Evolutionary conservation across 2,329 filamentous ascomycete species (phyloP), one percentile per base, ranked within the genome.

Genomic region (Colletotrichum simmondsii): DNA sequence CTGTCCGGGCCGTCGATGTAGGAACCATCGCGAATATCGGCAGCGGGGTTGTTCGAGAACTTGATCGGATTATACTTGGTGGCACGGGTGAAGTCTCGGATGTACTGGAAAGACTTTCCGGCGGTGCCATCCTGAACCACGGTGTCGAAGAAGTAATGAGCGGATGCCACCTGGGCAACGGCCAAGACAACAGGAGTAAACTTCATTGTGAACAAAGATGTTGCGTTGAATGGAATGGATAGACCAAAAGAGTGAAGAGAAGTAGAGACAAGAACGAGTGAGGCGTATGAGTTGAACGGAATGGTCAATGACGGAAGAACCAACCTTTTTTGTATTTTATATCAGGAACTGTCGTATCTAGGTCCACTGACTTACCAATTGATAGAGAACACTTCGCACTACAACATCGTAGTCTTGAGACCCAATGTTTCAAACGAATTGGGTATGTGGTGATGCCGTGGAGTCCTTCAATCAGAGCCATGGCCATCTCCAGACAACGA

Each of bases 71-170:
- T 78, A 75, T 76, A 77, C 60, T 72, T 74, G 60, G 75, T 77
- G 28, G 73, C 62, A 22, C 77, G 74, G n/a, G 76, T 77, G 70
- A 76, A 77, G 61, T 76, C 71, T 57, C 78, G 78, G 53, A 80
- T 75, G 75, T 77, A 80, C 57, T 76, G 61, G 57, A 64, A 73
- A 19, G 75, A 63, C 5, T 70, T 42, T 7, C 68, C 62, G n/a
- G 69, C 56, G 19, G 65, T 65, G 24, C 78, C 78, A 67, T 79
- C 76, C 70, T 74, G 63, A 64, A 79, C 69, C 52, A 73, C 71
- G 61, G 73, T 68, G 37, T 79, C 78, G 68, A 80, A 79, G 75
- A 79, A 77, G 75, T 80, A 80, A 66, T 80, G 79, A 26, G 77
- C 79, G 5, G 75, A 77, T 1, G 72, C 77, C 63, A 78, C 57